Conservation (phyloP, 2,329 filamentous ascomycete genomes). For the Phyllosticta citriasiana region DNA sequence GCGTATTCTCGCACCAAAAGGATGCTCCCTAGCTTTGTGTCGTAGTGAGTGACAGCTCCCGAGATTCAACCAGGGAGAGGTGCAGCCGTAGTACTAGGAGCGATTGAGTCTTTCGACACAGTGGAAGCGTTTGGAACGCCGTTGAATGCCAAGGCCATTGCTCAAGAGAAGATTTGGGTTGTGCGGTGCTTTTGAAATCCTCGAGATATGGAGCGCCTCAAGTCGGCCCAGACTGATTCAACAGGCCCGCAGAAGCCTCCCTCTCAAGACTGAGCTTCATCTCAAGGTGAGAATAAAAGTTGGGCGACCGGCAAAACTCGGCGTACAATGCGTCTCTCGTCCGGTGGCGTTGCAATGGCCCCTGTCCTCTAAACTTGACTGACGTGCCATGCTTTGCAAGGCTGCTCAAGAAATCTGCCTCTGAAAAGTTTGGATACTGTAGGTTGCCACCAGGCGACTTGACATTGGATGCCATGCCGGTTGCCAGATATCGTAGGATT, state of each 20-base stretch:
- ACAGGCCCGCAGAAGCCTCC: slow-evolving; percentile 28
- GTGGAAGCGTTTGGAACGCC: no score
- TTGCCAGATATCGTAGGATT: slow-evolving; percentile 31
- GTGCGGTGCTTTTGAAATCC: background rate
- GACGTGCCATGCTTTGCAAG: slow-evolving; percentile 30
- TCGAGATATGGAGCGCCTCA: background rate
- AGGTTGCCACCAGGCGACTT: slow-evolving; percentile 26
- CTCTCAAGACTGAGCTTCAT: slow-evolving; percentile 33
- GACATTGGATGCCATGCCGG: slow-evolving; percentile 20
- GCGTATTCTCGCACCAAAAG: no score
- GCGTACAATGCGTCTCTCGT: slow-evolving; percentile 28
- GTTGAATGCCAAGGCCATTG: background rate
- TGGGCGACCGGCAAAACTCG: slow-evolving; percentile 27
- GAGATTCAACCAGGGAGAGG: no score
- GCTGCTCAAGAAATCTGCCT: slow-evolving; percentile 26
- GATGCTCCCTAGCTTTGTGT: no score
- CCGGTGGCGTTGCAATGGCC: slow-evolving; percentile 27
- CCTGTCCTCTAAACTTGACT: slow-evolving; percentile 29
- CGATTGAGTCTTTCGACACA: no score
- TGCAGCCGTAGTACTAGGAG: no score
- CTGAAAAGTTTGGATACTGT: slow-evolving; percentile 29
- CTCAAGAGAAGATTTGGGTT: background rate
- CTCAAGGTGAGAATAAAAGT: slow-evolving; percentile 33
- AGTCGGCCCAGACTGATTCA: slow-evolving; percentile 12
- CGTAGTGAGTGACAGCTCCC: no score